phyloP scores from a whole-genome alignment of 2,329 filamentous ascomycete species.

The Ophiostoma ips region DNA sequence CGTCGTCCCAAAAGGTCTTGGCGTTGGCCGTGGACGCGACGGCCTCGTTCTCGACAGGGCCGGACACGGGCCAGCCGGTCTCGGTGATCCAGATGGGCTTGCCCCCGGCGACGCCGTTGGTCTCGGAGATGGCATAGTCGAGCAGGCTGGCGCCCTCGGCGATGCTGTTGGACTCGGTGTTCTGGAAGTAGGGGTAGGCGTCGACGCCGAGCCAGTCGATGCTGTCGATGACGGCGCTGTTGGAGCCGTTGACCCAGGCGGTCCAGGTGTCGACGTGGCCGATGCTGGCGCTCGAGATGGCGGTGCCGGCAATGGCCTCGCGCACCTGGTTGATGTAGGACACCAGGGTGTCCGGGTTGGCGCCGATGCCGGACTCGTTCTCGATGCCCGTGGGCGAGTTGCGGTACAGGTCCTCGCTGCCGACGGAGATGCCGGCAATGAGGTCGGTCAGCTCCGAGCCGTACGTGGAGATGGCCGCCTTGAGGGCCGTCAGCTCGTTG shows the following conservation, averaged over 20 bases:
- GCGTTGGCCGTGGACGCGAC: constrained; percentile 54
- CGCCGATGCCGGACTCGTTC: constrained; percentile 46
- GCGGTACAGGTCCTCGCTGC: constrained; percentile 77
- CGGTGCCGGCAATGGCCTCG: constrained; percentile 46
- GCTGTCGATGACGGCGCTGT: constrained; percentile 53
- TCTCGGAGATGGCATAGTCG: constrained; percentile 48
- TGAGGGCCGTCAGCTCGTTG: constrained; percentile 63
- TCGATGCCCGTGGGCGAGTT: constrained; percentile 54
- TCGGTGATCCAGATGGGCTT: constrained; percentile 79
- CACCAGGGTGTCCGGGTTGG: constrained; percentile 46
- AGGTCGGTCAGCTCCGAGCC: constrained; percentile 49
- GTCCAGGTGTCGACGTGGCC: constrained; percentile 91
- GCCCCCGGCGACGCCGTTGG: constrained; percentile 41
- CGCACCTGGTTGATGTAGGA: constrained; percentile 59
- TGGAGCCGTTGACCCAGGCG: constrained; percentile 58
- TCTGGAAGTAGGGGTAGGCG: constrained; percentile 75
- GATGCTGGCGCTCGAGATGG: constrained; percentile 41
- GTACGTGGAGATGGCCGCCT: constrained; percentile 53
- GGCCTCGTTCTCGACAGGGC: constrained; percentile 45
- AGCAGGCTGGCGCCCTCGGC: constrained; percentile 52
- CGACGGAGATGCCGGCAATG: constrained; percentile 72
- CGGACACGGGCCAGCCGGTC: constrained; percentile 73
- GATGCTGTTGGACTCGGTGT: constrained; percentile 52
- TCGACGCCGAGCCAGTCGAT: constrained; percentile 74
- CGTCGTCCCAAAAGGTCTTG: constrained; percentile 65